Conservation (phyloP, 1,284 basidiomycete genomes). For the Thecaphora frezii region DNA sequence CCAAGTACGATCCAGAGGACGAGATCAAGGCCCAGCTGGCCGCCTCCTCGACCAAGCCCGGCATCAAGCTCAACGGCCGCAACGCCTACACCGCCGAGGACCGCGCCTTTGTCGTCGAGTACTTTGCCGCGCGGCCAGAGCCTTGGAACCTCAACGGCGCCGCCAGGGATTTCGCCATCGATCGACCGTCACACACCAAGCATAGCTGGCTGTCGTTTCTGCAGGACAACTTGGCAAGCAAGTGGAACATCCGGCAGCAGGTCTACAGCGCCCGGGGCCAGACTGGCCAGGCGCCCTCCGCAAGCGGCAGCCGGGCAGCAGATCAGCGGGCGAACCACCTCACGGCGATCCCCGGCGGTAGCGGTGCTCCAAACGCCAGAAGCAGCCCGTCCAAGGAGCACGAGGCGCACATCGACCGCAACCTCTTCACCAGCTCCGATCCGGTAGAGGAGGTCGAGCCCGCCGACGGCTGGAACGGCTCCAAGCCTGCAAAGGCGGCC, state of each 20-base stretch:
- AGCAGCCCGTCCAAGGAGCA: background rate
- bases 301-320: no score
- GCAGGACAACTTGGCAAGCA: conserved; percentile 28
- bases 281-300: background rate
- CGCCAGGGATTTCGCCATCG: conserved; percentile 21
- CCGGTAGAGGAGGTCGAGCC: no score
- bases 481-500: no score
- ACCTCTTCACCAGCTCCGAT: no score
- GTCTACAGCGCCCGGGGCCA: background rate
- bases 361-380: background rate
- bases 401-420: no score
- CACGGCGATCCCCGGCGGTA: background rate
- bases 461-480: no score
- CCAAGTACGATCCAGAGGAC: conserved; percentile 23
- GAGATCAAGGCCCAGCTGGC: background rate
- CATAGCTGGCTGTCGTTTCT: conserved; percentile 39
- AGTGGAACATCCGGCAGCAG: conserved; percentile 20
- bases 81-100: conserved; percentile 25
- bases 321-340: no score
- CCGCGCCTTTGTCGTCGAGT: conserved; percentile 20
- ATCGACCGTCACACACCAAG: conserved; percentile 23
- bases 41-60: background rate
- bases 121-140: conserved; percentile 20
- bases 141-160: conserved; percentile 38
- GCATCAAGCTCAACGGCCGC: conserved; percentile 13